Percentiles rank a stretch among this genome's conserved stretches.
Conservation (phyloP, 305 asterid genomes). For the Ajuga reptans region DNA sequence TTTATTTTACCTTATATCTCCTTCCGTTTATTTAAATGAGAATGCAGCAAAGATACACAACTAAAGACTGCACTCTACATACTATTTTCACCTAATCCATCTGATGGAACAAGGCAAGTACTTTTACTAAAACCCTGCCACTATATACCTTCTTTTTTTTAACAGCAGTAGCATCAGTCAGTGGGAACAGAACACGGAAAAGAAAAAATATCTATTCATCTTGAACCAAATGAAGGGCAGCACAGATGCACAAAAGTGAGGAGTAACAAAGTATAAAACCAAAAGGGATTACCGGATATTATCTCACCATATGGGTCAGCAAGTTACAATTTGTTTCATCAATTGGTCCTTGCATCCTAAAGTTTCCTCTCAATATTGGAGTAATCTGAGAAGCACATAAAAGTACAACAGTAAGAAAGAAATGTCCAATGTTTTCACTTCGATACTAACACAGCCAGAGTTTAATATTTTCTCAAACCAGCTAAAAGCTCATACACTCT, state of each 20-base stretch:
- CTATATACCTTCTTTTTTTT: neutral
- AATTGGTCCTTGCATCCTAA: slow-evolving; percentile 50
- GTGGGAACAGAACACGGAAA: neutral
- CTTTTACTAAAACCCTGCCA: slow-evolving; percentile 5
- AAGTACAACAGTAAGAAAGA: slow-evolving; percentile 11
- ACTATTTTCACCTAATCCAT: slow-evolving; percentile 15
- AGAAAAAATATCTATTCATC: slow-evolving; percentile 1
- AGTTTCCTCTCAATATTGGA: slow-evolving; percentile 40
- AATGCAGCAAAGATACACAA: neutral
- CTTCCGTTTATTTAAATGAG: neutral
- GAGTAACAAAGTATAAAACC: slow-evolving; percentile 20
- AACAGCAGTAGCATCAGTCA: slow-evolving; percentile 1
- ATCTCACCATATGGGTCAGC: slow-evolving; percentile 60
- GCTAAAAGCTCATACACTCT: neutral
- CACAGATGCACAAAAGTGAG: slow-evolving; percentile 1
- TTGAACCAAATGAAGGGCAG: neutral
- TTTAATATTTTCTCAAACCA: slow-evolving; percentile 3
- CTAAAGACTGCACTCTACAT: neutral
- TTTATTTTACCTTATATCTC: neutral
- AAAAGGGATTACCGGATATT: slow-evolving; percentile 45
- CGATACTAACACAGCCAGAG: neutral
- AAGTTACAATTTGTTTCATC: slow-evolving; percentile 38
- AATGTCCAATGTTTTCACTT: neutral
- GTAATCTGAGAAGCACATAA: slow-evolving; percentile 41
- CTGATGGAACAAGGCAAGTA: slow-evolving; percentile 2